A percentile compares a stretch with the other conserved stretches of the same genome.
phyloP scores from a whole-genome alignment of 345 rosid species.

The Brassica incana region DNA sequence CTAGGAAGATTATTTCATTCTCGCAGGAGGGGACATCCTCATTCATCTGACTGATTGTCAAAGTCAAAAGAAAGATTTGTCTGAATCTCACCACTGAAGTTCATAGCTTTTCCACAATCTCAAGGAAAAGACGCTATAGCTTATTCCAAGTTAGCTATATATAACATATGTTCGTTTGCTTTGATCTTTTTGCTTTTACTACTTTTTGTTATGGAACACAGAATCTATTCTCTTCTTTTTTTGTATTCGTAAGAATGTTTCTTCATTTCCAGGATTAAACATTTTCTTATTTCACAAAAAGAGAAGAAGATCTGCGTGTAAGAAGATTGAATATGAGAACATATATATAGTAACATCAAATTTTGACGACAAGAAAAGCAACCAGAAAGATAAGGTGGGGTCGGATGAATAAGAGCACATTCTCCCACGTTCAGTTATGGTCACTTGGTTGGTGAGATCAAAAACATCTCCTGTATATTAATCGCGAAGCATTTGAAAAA shows the following conservation, averaged over 20 bases:
- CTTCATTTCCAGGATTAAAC: background rate
- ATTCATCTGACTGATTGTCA: background rate
- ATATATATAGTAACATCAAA: background rate
- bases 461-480: background rate
- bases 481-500: too few species aligned
- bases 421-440: constrained; percentile 21
- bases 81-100: background rate
- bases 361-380: background rate
- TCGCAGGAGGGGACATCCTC: background rate
- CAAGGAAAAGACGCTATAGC: background rate
- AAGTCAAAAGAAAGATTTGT: background rate
- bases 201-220: background rate
- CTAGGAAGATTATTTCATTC: background rate
- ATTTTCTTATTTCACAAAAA: background rate
- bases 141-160: background rate
- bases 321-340: background rate
- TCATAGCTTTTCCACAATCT: background rate
- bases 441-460: constrained; percentile 15
- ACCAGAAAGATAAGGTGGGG: background rate
- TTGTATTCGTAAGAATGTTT: background rate
- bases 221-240: background rate
- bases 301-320: background rate
- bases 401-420: constrained; percentile 10
- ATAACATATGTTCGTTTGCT: background rate
- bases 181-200: background rate